Evolutionary conservation across 2,329 filamentous ascomycete species (phyloP), one percentile per base, ranked within the genome.

Genomic region (Epichloe festucae): DNA sequence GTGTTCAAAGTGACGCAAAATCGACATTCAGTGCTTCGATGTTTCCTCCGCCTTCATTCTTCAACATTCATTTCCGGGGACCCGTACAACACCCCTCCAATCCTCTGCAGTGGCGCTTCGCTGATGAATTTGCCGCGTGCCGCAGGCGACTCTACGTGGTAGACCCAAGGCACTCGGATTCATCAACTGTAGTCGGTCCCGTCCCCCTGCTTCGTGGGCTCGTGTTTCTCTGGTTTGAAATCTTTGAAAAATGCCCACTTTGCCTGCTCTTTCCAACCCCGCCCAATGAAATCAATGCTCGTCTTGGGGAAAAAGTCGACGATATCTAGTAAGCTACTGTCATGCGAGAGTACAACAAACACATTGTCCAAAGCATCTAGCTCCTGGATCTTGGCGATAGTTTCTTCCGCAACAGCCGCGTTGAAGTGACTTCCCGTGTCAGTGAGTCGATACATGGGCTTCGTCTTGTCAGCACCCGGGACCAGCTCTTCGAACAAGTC

Each of bases 191-290:
- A 31, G 31, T 31, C 31, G 8, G 11, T 4, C 31, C 31, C 31
- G 31, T 27, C 10, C 27, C 27, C 31, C 8, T 2, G 7, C 31
- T 10, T 31, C 8, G 8, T 31, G 31, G 31, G 31, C 10, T 31
- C 4, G 8, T 11, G 4, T 31, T 11, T 31, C 11, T 31, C 7
- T 11, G 10, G 8, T 1, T 11, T 31, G 1, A 49, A 43, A 11
- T 49, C 48, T n/a, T 49, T 43, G 14, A 43, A 21, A 43, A 49
- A 49, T n/a, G 39, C 39, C 48, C 48, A 49, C 17, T 31, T 31
- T n/a, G 48, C 39, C 27, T 35, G 31, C 15, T 43, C 34, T 11
- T 43, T 43, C 39, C 39, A 49, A 14, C 48, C 48, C 21, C 31
- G 12, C 21, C 27, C 39, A 14, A 17, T n/a, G 17, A 43, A 49